phyloP scores from a whole-genome alignment of 192 early-diverging fungal genomes.

The Chytriomyces hyalinus region DNA sequence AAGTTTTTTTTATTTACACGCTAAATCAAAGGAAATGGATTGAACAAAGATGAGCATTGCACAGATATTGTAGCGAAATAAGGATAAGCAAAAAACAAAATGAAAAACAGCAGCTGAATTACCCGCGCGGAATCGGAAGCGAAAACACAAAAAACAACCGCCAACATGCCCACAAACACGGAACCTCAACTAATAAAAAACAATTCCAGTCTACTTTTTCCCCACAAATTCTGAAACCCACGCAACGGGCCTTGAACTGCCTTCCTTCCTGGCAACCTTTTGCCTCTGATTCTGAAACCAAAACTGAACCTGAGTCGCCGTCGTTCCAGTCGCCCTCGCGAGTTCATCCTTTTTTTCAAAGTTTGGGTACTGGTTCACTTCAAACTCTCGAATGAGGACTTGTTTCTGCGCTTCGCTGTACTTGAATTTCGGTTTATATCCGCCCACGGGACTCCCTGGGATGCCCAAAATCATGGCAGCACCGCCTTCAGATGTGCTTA shows the following conservation, averaged over 20 bases:
- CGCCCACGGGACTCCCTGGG: not conserved
- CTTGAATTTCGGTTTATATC: slow-evolving; percentile 26
- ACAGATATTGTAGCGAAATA: too few species aligned
- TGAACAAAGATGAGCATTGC: too few species aligned
- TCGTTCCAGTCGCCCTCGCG: slow-evolving; percentile 11
- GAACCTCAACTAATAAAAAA: too few species aligned
- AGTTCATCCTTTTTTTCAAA: slow-evolving; percentile 15
- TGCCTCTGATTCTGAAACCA: slow-evolving; percentile 25
- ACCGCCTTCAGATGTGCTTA: too few species aligned
- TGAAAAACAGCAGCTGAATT: too few species aligned
- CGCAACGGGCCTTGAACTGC: not conserved
- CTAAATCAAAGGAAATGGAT: too few species aligned
- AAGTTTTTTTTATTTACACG: too few species aligned
- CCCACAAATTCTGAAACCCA: not conserved
- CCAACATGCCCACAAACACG: too few species aligned
- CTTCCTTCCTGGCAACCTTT: not conserved
- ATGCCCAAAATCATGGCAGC: not conserved
- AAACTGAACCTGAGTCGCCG: slow-evolving; percentile 23
- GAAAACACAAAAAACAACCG: too few species aligned
- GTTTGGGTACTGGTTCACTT: slow-evolving; percentile 16
- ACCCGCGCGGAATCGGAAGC: too few species aligned
- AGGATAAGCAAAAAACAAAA: too few species aligned
- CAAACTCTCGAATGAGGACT: slow-evolving; percentile 10
- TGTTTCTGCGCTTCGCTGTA: slow-evolving; percentile 12
- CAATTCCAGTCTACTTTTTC: not conserved